phyloP scores from a whole-genome alignment of 2,329 filamentous ascomycete genomes.

The Exophiala sideris region DNA sequence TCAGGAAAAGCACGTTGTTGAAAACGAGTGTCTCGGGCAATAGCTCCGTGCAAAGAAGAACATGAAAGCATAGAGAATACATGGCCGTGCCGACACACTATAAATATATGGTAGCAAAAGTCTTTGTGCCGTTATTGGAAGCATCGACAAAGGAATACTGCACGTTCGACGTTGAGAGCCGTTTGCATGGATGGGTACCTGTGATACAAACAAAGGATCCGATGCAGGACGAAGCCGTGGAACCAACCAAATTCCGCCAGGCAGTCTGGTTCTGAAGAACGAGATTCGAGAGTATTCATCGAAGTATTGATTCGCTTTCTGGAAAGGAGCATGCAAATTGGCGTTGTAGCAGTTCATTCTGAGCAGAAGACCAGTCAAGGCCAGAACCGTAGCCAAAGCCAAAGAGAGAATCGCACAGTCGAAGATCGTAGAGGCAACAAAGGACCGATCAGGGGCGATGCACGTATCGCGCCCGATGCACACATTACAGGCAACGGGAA shows the following conservation, averaged over 20 bases:
- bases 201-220: slow-evolving; percentile 18
- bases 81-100: slow-evolving; percentile 2
- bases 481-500: too few relatives aligned
- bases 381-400: background rate
- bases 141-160: slow-evolving; percentile 17
- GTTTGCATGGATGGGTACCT: slow-evolving; percentile 7
- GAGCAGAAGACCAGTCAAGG: too few relatives aligned
- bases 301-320: background rate
- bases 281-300: background rate
- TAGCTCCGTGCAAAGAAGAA: slow-evolving; percentile 5
- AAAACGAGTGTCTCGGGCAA: slow-evolving; percentile 11
- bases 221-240: slow-evolving; percentile 3
- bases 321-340: background rate
- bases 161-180: slow-evolving; percentile 8
- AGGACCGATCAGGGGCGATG: background rate
- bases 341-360: background rate
- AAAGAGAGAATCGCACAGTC: background rate
- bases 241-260: slow-evolving; percentile 12
- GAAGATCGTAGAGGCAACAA: too few relatives aligned
- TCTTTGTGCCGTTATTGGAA: slow-evolving; percentile 24
- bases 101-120: slow-evolving; percentile 7
- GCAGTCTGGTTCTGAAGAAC: background rate
- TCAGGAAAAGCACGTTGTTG: background rate
- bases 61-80: background rate
- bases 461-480: background rate